Evolutionary conservation across 495 filamentous ascomycete species (phyloP), one percentile per base, ranked within the genome.

Genomic region (Polyplosphaeria fusca): DNA sequence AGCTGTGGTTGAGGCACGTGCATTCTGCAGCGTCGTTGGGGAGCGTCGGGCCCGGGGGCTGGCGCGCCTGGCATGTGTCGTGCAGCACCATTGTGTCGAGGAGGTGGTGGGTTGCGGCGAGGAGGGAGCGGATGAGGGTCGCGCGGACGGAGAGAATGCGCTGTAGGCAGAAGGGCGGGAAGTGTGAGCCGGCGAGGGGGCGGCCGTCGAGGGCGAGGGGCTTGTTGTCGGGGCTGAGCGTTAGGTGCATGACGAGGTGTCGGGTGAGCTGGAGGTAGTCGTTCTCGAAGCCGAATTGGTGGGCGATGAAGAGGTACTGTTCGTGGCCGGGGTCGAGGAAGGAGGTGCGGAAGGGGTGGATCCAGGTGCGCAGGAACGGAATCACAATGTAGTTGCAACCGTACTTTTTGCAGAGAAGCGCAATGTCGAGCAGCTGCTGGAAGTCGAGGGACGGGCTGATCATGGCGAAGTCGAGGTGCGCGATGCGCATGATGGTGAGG

Each of bases 211-310:
- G 48, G 5, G 13, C 16, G n/a, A 52, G 26, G 12, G 49, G 30
- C 3, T 47, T 7, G 11, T 32, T 39, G 16, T 14, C 19, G 13
- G 24, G 18, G 48, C 49, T 23, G 5, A 47, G 20, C 16, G 13
- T 40, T 22, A 38, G 52, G 28, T 52, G 1, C 2, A 59, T 3
- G 4, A 22, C 20, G 4, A 61, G 38, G 38, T 61, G 51, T 12
- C 41, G 25, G 2, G 51, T 14, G 9, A 61, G 26, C 13, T 14
- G 16, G 19, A 30, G 3, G 37, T 55, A 61, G 19, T 50, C 46
- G 28, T 42, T 44, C 58, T 61, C 50, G 12, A 11, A 44, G 5
- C 58, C 58, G 46, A 61, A 61, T 30, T 55, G 50, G 24, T 50
- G 49, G 16, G 58, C 58, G 11, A 61, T 27, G 18, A 48, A 55